These are phyloP conservation scores for Flaveria robusta DNA, from an alignment of 129 eudicot species.

Conservation along the genomic window DNA sequence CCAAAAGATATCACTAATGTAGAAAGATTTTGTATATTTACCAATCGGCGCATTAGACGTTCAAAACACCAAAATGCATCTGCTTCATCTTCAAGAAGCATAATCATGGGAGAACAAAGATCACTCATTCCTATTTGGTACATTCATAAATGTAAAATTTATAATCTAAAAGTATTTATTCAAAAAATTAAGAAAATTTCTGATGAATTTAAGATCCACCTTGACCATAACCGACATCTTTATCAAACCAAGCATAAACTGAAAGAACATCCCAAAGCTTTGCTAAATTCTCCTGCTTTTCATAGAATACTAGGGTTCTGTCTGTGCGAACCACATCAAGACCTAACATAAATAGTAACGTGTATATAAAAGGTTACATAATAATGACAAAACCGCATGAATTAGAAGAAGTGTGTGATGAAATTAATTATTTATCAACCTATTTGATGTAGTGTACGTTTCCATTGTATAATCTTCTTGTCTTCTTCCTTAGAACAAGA, in stretches of 20 bases:
- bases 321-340: slow-evolving; percentile 96
- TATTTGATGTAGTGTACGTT: slow-evolving; percentile 87
- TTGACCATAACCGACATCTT: slow-evolving; percentile 95
- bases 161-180: slow-evolving; percentile 6
- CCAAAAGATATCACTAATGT: neutral
- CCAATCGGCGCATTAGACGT: slow-evolving; percentile 95
- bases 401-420: neutral
- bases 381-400: slow-evolving; percentile 5
- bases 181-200: neutral
- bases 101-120: slow-evolving; percentile 97
- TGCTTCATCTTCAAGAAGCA: slow-evolving; percentile 92
- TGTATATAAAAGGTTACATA: slow-evolving; percentile 23
- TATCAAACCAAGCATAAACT: slow-evolving; percentile 91
- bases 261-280: slow-evolving; percentile 95
- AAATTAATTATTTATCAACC: slow-evolving; percentile 46
- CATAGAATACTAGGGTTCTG: slow-evolving; percentile 72
- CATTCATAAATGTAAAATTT: neutral
- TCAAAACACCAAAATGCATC: slow-evolving; percentile 99
- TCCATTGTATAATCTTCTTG: slow-evolving; percentile 84
- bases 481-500: slow-evolving; percentile 39
- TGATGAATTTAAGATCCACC: slow-evolving; percentile 48
- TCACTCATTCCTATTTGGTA: slow-evolving; percentile 89
- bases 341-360: slow-evolving; percentile 53
- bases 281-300: slow-evolving; percentile 74
- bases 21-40: slow-evolving; percentile 28